Evolutionary conservation across 106 monocot species (phyloP).

Genomic region (Iris macrosiphon): DNA sequence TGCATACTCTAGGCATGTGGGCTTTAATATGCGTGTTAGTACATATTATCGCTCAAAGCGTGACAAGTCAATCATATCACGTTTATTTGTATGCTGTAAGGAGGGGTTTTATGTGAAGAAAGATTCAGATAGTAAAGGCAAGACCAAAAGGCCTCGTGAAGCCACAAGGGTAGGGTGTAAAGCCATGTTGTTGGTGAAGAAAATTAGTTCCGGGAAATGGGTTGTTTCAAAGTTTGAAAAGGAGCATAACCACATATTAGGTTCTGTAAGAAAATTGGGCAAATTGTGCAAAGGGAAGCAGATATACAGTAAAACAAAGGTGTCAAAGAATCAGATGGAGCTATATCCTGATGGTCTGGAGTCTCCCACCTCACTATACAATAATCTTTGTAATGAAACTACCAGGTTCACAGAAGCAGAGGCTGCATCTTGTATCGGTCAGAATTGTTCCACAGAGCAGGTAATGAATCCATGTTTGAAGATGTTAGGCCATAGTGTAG

Average conservation of each 20-base stretch:
- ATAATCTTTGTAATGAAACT: conserved; percentile 38
- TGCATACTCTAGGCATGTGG: conserved; percentile 38
- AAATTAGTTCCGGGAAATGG: conserved; percentile 47
- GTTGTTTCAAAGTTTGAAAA: conserved; percentile 58
- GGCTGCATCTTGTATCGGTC: conserved; percentile 22
- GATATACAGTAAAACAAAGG: conserved; percentile 8
- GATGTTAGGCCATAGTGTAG: neutral
- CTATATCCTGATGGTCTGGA: conserved; percentile 9
- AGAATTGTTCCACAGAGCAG: conserved; percentile 21
- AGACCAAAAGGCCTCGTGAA: conserved; percentile 35
- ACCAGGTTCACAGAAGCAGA: conserved; percentile 49
- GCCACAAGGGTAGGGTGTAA: conserved; percentile 58
- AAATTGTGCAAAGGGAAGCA: conserved; percentile 25
- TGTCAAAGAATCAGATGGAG: conserved; percentile 9
- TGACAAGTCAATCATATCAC: conserved; percentile 45
- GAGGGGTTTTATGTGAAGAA: conserved; percentile 53
- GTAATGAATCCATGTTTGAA: neutral
- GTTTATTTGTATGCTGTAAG: conserved; percentile 58
- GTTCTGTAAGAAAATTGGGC: conserved; percentile 15
- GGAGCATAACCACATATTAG: conserved; percentile 49
- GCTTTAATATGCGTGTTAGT: conserved; percentile 68
- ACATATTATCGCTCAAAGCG: conserved; percentile 59
- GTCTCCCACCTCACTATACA: conserved; percentile 36
- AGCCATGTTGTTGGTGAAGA: conserved; percentile 64
- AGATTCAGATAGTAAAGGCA: conserved; percentile 23